Evolutionary conservation across 331 rosid species (phyloP).

Genomic region (Telfairia occidentalis): DNA sequence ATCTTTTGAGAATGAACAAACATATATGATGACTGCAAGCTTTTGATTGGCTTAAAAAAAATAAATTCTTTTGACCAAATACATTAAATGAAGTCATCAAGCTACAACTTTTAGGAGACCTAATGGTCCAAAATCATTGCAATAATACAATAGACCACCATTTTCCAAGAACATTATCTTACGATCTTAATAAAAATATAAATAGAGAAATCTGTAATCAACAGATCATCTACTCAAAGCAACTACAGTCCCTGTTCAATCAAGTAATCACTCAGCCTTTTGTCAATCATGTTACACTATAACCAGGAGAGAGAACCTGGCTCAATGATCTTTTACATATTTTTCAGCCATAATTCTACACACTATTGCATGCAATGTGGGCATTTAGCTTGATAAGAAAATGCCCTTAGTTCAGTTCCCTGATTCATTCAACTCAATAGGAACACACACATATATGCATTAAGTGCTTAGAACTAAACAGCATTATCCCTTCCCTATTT

Average conservation of each 20-base stretch:
- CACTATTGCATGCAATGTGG: too few relatives aligned
- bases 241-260: constrained; percentile 26
- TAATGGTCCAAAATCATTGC: neutral
- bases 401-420: too few relatives aligned
- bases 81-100: neutral
- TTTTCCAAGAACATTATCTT: neutral
- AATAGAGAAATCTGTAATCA: neutral
- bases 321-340: too few relatives aligned
- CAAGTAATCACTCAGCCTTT: constrained; percentile 57
- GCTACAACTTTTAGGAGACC: neutral
- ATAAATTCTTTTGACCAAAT: neutral
- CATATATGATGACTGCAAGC: neutral
- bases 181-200: neutral
- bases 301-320: constrained; percentile 48
- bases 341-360: too few relatives aligned
- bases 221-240: neutral
- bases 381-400: too few relatives aligned
- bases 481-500: neutral
- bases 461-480: neutral
- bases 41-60: neutral
- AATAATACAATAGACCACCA: neutral
- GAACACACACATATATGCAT: neutral
- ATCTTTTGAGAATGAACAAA: too few relatives aligned
- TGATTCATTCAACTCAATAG: neutral
- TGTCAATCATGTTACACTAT: constrained; percentile 54